Conservation (phyloP, 805 yeast genomes). For the Teunomyces barrocoloradensis region DNA sequence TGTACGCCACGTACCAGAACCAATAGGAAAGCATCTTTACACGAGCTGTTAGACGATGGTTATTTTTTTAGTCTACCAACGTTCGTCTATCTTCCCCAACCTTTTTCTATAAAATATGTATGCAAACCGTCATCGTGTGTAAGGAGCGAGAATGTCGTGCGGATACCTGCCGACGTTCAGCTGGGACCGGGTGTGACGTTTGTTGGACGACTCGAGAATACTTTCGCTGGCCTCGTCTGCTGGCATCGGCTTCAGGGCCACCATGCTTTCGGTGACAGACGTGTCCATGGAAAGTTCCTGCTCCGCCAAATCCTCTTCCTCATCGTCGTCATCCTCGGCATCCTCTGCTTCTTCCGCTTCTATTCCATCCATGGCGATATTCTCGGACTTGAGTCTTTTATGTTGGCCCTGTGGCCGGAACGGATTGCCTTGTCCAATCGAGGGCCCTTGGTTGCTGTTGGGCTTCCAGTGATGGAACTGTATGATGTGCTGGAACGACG, state of each 20-base stretch:
- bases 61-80: background rate
- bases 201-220: slow-evolving; percentile 7
- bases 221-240: slow-evolving; percentile 9
- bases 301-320: slow-evolving; percentile 6
- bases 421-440: slow-evolving; percentile 6
- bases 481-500: slow-evolving; percentile 48
- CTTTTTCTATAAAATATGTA: background rate
- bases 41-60: background rate
- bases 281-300: slow-evolving; percentile 16
- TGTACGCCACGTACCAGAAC: slow-evolving; percentile 15
- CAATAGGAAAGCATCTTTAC: background rate
- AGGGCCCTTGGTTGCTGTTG: slow-evolving; percentile 23
- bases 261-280: slow-evolving; percentile 6
- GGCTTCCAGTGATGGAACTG: slow-evolving; percentile 62
- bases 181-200: slow-evolving; percentile 9
- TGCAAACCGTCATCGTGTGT: slow-evolving; percentile 6
- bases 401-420: slow-evolving; percentile 7
- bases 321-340: background rate
- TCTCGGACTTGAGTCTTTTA: background rate
- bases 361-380: slow-evolving; percentile 34
- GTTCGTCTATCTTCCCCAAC: background rate
- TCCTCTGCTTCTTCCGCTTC: slow-evolving; percentile 1
- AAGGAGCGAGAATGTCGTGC: slow-evolving; percentile 26
- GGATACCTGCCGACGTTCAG: slow-evolving; percentile 28
- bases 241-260: background rate